These are phyloP conservation scores for Talaromyces proteolyticus DNA, from an alignment of 495 filamentous ascomycete species.

Conservation along the genomic window DNA sequence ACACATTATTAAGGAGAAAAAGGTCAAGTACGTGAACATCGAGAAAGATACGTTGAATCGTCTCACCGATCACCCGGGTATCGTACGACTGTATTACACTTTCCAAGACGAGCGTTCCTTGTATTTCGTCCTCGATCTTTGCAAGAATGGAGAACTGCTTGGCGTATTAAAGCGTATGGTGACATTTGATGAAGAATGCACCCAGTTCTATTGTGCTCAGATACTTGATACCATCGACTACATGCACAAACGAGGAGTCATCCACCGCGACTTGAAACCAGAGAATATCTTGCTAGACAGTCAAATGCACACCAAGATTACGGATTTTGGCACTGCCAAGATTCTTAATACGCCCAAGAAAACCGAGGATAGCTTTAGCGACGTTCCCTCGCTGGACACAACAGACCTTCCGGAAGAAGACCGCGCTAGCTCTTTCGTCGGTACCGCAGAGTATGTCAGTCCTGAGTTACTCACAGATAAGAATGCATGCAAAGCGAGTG, in stretches of 20 bases:
- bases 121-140: slow-evolving; percentile 95
- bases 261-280: slow-evolving; percentile 95
- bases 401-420: slow-evolving; percentile 58
- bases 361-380: slow-evolving; percentile 34
- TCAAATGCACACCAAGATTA: slow-evolving; percentile 97
- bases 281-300: slow-evolving; percentile 95
- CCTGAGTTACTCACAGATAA: slow-evolving; percentile 94
- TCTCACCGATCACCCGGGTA: slow-evolving; percentile 91
- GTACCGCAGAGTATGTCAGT: slow-evolving; percentile 97
- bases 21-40: slow-evolving; percentile 99
- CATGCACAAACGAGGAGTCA: slow-evolving; percentile 94
- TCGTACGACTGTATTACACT: slow-evolving; percentile 96
- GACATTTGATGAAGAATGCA: slow-evolving; percentile 94
- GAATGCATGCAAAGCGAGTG: slow-evolving; percentile 95
- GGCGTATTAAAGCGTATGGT: slow-evolving; percentile 89
- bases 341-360: slow-evolving; percentile 66
- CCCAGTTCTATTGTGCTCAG: slow-evolving; percentile 90
- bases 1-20: slow-evolving; percentile 99
- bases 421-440: slow-evolving; percentile 90
- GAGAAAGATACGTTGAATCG: slow-evolving; percentile 98
- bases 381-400: slow-evolving; percentile 42
- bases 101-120: slow-evolving; percentile 95
- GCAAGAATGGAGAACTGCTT: slow-evolving; percentile 85
- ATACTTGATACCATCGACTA: slow-evolving; percentile 96
- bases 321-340: slow-evolving; percentile 97